These are phyloP conservation scores for Fusarium algeriense DNA, from an alignment of 2,329 filamentous ascomycete species.

Conservation along the genomic window DNA sequence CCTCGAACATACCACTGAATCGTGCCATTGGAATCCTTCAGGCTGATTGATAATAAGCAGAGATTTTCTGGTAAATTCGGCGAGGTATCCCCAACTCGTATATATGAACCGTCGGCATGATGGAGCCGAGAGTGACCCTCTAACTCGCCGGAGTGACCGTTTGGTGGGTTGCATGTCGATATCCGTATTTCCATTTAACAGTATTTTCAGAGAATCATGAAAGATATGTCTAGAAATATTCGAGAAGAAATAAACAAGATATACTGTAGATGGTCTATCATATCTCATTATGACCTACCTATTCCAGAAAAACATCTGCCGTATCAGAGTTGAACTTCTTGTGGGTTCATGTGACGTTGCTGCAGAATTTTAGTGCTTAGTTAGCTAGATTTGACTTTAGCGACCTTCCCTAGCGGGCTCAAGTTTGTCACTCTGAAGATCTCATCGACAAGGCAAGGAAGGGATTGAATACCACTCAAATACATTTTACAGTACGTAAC, in stretches of 20 bases:
- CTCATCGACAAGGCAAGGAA: slow-evolving; percentile 20
- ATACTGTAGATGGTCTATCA: background rate
- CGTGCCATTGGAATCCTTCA: slow-evolving; percentile 1
- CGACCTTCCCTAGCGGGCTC: slow-evolving; percentile 29
- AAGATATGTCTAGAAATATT: background rate
- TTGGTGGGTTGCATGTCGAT: background rate
- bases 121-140: slow-evolving; percentile 20
- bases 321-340: background rate
- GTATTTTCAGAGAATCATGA: background rate
- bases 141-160: background rate
- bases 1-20: background rate
- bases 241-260: background rate
- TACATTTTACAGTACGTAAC: slow-evolving; percentile 28
- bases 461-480: slow-evolving; percentile 7
- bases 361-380: slow-evolving; percentile 7
- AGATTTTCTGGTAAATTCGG: slow-evolving; percentile 8
- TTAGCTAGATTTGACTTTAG: slow-evolving; percentile 10
- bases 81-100: background rate
- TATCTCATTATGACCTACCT: background rate
- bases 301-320: background rate
- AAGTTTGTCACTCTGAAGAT: slow-evolving; percentile 11
- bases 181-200: background rate
- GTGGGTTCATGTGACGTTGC: slow-evolving; percentile 22
- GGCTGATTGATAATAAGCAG: background rate
- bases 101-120: slow-evolving; percentile 8